Conservation (phyloP, 495 filamentous ascomycete genomes). For the Annulohypoxylon moriforme region DNA sequence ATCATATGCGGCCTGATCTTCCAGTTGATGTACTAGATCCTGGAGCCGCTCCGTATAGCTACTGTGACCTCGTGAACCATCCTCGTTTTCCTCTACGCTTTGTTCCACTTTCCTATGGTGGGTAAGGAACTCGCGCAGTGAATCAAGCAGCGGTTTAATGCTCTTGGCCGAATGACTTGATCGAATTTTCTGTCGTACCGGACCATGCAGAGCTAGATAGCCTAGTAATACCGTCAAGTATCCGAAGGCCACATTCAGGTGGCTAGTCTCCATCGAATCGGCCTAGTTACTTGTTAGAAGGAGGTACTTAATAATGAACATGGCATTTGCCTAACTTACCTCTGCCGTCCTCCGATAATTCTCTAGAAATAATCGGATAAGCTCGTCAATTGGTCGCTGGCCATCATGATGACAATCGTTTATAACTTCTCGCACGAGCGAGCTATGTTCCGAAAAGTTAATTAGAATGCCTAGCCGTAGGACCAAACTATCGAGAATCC, state of each 20-base stretch:
- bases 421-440: conserved; percentile 50
- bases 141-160: conserved; percentile 74
- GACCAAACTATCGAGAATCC: conserved; percentile 75
- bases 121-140: conserved; percentile 84
- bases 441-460: conserved; percentile 81
- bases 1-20: conserved; percentile 41
- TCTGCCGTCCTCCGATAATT: conserved; percentile 61
- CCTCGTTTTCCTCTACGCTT: conserved; percentile 59
- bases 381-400: conserved; percentile 54
- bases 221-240: conserved; percentile 89
- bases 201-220: conserved; percentile 73
- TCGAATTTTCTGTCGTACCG: conserved; percentile 63
- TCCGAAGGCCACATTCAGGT: conserved; percentile 87
- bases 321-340: conserved; percentile 51
- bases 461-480: conserved; percentile 86
- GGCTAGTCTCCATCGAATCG: conserved; percentile 84
- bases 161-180: conserved; percentile 67
- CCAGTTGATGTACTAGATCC: conserved; percentile 60
- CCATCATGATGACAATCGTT: conserved; percentile 43
- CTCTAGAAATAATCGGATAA: conserved; percentile 64
- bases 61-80: conserved; percentile 54
- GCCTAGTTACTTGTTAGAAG: conserved; percentile 64
- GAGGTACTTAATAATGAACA: conserved; percentile 16
- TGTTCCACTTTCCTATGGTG: conserved; percentile 81
- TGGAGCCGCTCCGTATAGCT: conserved; percentile 72